phyloP scores from a whole-genome alignment of 192 early-diverging fungal genomes.

The Podila epicladia region DNA sequence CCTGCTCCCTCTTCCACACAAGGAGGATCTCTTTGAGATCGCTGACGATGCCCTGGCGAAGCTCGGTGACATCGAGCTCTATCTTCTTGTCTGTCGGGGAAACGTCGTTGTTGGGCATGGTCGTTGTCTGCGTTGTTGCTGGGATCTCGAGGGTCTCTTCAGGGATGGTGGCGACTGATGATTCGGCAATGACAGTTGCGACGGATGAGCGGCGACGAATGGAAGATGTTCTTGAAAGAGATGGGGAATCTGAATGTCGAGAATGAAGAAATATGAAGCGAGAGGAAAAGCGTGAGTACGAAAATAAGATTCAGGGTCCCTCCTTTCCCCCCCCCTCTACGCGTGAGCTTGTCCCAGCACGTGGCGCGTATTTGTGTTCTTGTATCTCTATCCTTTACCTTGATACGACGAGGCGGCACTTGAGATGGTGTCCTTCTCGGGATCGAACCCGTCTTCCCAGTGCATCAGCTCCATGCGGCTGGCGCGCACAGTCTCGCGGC shows the following conservation, averaged over 20 bases:
- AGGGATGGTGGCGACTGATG: background rate
- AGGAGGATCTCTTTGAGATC: slow-evolving; percentile 30
- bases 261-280: background rate
- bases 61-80: slow-evolving; percentile 18
- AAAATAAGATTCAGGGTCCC: background rate
- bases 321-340: too few relatives aligned
- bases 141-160: background rate
- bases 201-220: slow-evolving; percentile 25
- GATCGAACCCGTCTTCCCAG: slow-evolving; percentile 46
- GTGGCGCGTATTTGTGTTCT: too few relatives aligned
- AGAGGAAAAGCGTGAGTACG: background rate
- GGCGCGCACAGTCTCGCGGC: slow-evolving; percentile 42
- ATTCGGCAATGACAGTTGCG: background rate
- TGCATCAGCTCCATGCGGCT: slow-evolving; percentile 26
- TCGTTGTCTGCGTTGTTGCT: background rate
- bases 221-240: slow-evolving; percentile 7
- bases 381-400: background rate
- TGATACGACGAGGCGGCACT: background rate
- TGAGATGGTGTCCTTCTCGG: slow-evolving; percentile 22
- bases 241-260: background rate
- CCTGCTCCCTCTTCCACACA: slow-evolving; percentile 44
- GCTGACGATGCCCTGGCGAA: slow-evolving; percentile 33
- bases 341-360: too few relatives aligned
- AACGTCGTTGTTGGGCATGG: background rate
- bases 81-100: background rate